Evolutionary conservation across 495 filamentous ascomycete genomes (phyloP).

Genomic region (Hypoxylon cercidicola): DNA sequence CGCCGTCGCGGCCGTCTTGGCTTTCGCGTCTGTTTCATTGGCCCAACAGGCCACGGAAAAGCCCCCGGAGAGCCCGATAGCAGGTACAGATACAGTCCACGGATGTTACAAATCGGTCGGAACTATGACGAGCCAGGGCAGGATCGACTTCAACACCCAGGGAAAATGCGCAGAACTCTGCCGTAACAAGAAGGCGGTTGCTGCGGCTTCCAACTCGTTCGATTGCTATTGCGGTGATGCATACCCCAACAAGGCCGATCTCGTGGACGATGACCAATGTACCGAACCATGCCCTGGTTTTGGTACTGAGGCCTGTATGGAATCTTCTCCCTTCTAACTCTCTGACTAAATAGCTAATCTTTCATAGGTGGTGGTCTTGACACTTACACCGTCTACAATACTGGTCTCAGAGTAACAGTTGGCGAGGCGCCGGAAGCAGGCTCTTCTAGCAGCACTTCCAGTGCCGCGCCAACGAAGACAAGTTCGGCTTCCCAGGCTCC

Average conservation of each 20-base stretch:
- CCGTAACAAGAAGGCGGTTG: conserved; percentile 20
- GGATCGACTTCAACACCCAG: conserved; percentile 36
- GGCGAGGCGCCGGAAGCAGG: conserved; percentile 28
- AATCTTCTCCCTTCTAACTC: background rate
- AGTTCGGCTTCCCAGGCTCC: conserved; percentile 13
- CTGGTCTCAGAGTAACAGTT: conserved; percentile 53
- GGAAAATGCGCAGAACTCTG: conserved; percentile 34
- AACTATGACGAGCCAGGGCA: conserved; percentile 31
- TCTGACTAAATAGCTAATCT: conserved; percentile 42
- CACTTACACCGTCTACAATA: conserved; percentile 61
- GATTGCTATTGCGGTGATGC: conserved; percentile 71
- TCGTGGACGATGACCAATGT: conserved; percentile 64
- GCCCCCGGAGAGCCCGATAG: conserved; percentile 22
- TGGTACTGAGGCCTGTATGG: conserved; percentile 67
- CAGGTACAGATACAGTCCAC: conserved; percentile 44
- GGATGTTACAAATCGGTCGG: conserved; percentile 42
- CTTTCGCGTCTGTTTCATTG: conserved; percentile 28
- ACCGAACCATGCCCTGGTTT: conserved; percentile 67
- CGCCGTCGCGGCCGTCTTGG: conserved; percentile 39
- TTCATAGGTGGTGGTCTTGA: conserved; percentile 63
- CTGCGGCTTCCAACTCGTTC: conserved; percentile 32
- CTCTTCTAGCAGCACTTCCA: conserved; percentile 42
- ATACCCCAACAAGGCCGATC: conserved; percentile 60
- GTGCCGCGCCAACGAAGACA: conserved; percentile 25
- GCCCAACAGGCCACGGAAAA: conserved; percentile 21